Evolutionary conservation across 2,329 filamentous ascomycete genomes (phyloP), one percentile per base, ranked within the genome.

Genomic region (Aspergillus intermedius): DNA sequence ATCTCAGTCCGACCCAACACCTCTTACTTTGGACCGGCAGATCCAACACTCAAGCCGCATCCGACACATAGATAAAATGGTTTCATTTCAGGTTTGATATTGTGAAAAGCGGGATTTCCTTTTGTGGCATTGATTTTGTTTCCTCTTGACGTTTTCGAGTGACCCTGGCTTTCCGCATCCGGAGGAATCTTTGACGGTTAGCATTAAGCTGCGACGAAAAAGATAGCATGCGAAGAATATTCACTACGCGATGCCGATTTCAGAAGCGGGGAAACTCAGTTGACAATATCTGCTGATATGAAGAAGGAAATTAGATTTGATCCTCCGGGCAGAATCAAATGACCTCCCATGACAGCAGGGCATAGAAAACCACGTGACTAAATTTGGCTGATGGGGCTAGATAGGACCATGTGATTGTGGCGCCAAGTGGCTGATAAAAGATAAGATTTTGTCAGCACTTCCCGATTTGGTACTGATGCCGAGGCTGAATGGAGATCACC

Each of bases 91-190:
- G 17, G 19, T 10, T 19, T 40, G 37, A 12, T 30, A 30, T 30
- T 10, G 25, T 4, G 25, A 30, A 12, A 30, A 30, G 10, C 25
- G 5, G 25, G 25, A 30, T 30, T 30, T 12, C 25, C 25, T 30
- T 30, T 30, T 30, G 9, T 30, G 10, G 25, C 4, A 12, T 15
- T n/a, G 13, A 35, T 35, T 40, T 3, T 22, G 37, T 40, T 40
- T 40, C 15, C 34, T 35, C 15, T 22, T 40, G 37, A 40, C 37
- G 37, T 40, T 40, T 40, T 21, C 37, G 19, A 40, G 37, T 22
- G 37, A 44, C 47, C 47, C 12, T 45, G 41, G 13, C 34, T 45
- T 50, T 56, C 62, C 61, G 62, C 61, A 62, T 61, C 53, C 62
- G 59, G 61, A 35, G 34, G 34, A 17, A 17, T 35, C 15, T 40